Conservation (phyloP, 768 basidiomycete genomes). For the Polyporus arcularius region DNA sequence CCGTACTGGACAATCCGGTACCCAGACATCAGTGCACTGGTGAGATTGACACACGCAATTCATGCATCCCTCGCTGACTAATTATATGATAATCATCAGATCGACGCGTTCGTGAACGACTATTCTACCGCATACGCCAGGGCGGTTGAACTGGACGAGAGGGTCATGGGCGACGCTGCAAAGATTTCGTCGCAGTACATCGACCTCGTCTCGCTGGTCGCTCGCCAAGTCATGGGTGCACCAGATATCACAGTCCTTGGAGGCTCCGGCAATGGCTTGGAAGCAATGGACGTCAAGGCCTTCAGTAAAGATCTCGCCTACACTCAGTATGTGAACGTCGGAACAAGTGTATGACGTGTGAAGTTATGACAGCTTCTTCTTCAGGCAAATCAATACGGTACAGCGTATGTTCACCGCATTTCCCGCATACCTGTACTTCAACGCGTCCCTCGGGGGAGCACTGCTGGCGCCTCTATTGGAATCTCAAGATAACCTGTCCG, state of each 20-base stretch:
- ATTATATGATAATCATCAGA: slow-evolving; percentile 15
- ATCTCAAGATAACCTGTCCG: slow-evolving; percentile 22
- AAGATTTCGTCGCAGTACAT: slow-evolving; percentile 23
- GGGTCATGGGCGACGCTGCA: slow-evolving; percentile 24
- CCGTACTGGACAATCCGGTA: slow-evolving; percentile 21
- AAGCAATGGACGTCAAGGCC: slow-evolving; percentile 28
- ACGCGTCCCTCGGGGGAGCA: slow-evolving; percentile 29
- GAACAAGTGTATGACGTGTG: too few relatives aligned
- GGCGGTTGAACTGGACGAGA: slow-evolving; percentile 24
- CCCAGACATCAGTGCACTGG: not conserved
- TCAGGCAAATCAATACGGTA: slow-evolving; percentile 32
- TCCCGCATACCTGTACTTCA: slow-evolving; percentile 32
- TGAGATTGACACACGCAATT: not conserved
- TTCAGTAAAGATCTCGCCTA: slow-evolving; percentile 18
- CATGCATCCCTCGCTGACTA: not conserved
- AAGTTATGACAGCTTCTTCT: not conserved
- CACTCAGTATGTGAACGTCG: not conserved
- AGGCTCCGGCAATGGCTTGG: slow-evolving; percentile 12
- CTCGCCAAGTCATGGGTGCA: slow-evolving; percentile 28
- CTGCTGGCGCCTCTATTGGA: slow-evolving; percentile 32
- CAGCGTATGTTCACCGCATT: slow-evolving; percentile 34
- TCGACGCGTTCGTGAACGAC: slow-evolving; percentile 22
- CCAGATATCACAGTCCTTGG: slow-evolving; percentile 29
- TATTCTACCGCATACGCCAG: slow-evolving; percentile 19
- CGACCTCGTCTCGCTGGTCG: slow-evolving; percentile 28